A percentile compares a stretch with the other conserved stretches of the same genome.
These are phyloP conservation scores for Lachnellula hyalina DNA, from an alignment of 2,329 filamentous ascomycete genomes.

Conservation along the genomic window DNA sequence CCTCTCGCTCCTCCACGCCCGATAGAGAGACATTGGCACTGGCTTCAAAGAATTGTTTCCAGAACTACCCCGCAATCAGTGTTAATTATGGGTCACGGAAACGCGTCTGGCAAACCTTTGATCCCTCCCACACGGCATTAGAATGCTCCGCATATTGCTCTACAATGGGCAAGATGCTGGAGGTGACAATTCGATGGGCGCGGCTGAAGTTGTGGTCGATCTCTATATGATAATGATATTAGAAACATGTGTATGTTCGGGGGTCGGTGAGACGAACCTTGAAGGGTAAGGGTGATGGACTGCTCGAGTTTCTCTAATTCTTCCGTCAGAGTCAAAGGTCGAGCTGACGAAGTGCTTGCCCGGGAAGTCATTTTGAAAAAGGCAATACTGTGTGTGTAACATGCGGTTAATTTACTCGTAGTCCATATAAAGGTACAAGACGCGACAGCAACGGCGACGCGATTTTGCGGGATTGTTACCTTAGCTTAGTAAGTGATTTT, in stretches of 20 bases:
- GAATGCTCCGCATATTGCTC: slow-evolving; percentile 96
- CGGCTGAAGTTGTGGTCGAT: slow-evolving; percentile 98
- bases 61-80: slow-evolving; percentile 60
- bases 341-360: slow-evolving; percentile 35
- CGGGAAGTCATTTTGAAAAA: slow-evolving; percentile 25
- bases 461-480: too few species aligned
- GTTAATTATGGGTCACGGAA: neutral
- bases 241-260: neutral
- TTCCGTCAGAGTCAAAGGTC: slow-evolving; percentile 76
- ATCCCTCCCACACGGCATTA: slow-evolving; percentile 90
- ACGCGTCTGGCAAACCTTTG: slow-evolving; percentile 57
- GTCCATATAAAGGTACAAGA: neutral
- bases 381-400: neutral
- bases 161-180: slow-evolving; percentile 85
- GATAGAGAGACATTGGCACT: slow-evolving; percentile 96
- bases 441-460: too few species aligned
- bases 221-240: slow-evolving; percentile 48
- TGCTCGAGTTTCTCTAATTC: slow-evolving; percentile 95
- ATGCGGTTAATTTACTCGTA: neutral
- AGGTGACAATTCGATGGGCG: slow-evolving; percentile 92
- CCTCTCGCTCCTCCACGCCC: slow-evolving; percentile 78
- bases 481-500: too few species aligned
- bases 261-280: slow-evolving; percentile 52
- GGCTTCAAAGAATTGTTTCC: slow-evolving; percentile 99
- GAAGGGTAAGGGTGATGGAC: slow-evolving; percentile 90